Evolutionary conservation across 768 basidiomycete genomes (phyloP), one percentile per base, ranked within the genome.

Genomic region (Trametes maxima): DNA sequence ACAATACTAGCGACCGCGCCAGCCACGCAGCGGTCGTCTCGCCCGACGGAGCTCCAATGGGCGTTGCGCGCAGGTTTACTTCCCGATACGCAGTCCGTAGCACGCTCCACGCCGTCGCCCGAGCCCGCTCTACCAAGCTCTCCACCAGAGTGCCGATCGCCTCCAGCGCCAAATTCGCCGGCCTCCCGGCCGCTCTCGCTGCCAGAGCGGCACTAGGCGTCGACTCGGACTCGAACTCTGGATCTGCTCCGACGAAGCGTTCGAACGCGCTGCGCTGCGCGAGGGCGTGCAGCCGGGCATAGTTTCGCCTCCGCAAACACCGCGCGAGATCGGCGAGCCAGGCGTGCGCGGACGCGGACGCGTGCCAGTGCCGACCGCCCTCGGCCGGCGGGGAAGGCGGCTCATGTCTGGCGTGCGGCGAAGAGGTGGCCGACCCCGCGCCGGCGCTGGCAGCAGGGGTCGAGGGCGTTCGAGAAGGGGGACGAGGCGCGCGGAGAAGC

Each of bases 51-150:
- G 21, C 37, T n/a, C 44, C 47, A 19, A 35, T 24, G 1, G 48
- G 48, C 16, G 42, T 46, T n/a, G 62, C 49, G 35, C 55, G 60
- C 24, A 73, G 70, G 7, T 74, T 68, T 17, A 90, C 57, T 67
- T 90, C 89, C 46, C 87, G 78, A 70, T 91, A 90, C 0, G 83
- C 83, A 21, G 80, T 76, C 33, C 87, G 83, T 45, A 91, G 66
- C 16, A 88, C 72, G 0, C 50, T 68, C 89, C 89, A 91, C 2
- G 83, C 74, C n/a, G 75, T 81, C 19, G 78, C 76, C 35, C 85
- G 78, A 6, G 78, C 78, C 70, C 82, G 85, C 2, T 59, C 68
- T 16, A 85, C 80, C 37, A 90, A 68, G 4, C 73, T 72, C 21
- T 81, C 77, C 11, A 87, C 68, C 1, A 86, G 75, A 16, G 66